phyloP scores from a whole-genome alignment of 2,329 filamentous ascomycete species.

The Sphaerulina musiva region DNA sequence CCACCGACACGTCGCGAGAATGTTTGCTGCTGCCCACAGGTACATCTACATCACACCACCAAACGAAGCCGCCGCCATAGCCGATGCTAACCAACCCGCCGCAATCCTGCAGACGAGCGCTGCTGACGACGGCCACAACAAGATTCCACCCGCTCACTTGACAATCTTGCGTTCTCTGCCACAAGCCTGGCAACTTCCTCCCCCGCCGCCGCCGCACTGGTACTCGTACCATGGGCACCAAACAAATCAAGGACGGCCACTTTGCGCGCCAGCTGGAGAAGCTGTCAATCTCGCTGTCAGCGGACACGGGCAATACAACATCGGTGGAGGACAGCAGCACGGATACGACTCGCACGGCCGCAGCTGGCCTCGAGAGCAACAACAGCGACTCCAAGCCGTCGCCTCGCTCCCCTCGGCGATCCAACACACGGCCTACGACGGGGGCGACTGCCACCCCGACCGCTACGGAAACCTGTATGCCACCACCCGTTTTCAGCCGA shows the following conservation, averaged over 20 bases:
- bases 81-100: too few relatives aligned
- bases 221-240: too few relatives aligned
- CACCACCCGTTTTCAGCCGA: background rate
- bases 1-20: too few relatives aligned
- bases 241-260: background rate
- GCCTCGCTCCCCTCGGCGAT: constrained; percentile 1
- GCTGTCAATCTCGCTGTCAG: background rate
- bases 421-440: background rate
- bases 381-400: background rate
- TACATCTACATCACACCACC: too few relatives aligned
- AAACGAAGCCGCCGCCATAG: too few relatives aligned
- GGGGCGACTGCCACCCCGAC: background rate
- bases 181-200: too few relatives aligned
- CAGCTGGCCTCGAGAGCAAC: background rate
- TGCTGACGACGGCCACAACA: too few relatives aligned
- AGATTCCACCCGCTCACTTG: too few relatives aligned
- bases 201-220: too few relatives aligned
- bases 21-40: too few relatives aligned
- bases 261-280: constrained; percentile 1
- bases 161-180: too few relatives aligned
- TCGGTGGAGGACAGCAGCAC: background rate
- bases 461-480: background rate
- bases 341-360: background rate
- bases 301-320: background rate
- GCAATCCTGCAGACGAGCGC: too few relatives aligned